A percentile compares a stretch with the other conserved stretches of the same genome.
Evolutionary conservation across 495 filamentous ascomycete species (phyloP).

Genomic region (Parachaetomium inaequale): DNA sequence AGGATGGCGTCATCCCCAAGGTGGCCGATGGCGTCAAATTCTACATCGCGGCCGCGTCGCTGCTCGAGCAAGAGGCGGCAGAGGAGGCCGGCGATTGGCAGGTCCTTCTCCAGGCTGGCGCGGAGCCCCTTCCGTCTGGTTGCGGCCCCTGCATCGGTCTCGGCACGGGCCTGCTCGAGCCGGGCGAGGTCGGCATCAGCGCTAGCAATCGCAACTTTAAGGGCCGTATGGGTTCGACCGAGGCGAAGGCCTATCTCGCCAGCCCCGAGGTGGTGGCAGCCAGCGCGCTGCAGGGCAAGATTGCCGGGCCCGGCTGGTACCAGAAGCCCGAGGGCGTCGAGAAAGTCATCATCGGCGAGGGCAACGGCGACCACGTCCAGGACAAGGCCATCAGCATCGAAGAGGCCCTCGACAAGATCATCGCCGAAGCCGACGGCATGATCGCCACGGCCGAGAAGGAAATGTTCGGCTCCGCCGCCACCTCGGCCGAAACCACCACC

Average conservation of each 20-base stretch:
- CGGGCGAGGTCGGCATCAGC: slow-evolving; percentile 84
- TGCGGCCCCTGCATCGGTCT: slow-evolving; percentile 93
- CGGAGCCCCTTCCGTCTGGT: slow-evolving; percentile 67
- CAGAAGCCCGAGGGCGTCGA: slow-evolving; percentile 61
- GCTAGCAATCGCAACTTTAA: slow-evolving; percentile 92
- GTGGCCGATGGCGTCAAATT: slow-evolving; percentile 77
- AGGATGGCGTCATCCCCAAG: slow-evolving; percentile 59
- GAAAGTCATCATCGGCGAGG: slow-evolving; percentile 5
- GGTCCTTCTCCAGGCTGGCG: slow-evolving; percentile 73
- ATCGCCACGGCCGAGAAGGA: too few relatives aligned
- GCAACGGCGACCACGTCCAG: not conserved
- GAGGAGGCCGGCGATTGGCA: slow-evolving; percentile 89
- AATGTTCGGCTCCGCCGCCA: too few relatives aligned
- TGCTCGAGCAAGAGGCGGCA: slow-evolving; percentile 71
- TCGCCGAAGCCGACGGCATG: slow-evolving; percentile 54
- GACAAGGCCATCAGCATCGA: slow-evolving; percentile 45
- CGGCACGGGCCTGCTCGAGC: slow-evolving; percentile 76
- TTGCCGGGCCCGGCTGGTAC: slow-evolving; percentile 80
- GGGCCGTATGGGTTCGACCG: slow-evolving; percentile 80
- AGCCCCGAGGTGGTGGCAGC: slow-evolving; percentile 92
- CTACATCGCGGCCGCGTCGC: slow-evolving; percentile 87
- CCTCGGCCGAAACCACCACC: too few relatives aligned
- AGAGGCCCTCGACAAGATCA: slow-evolving; percentile 64
- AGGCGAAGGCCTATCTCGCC: slow-evolving; percentile 83
- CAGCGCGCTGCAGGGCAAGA: slow-evolving; percentile 72